Evolutionary conservation across 495 filamentous ascomycete species (phyloP).

Genomic region (Tricharina praecox): DNA sequence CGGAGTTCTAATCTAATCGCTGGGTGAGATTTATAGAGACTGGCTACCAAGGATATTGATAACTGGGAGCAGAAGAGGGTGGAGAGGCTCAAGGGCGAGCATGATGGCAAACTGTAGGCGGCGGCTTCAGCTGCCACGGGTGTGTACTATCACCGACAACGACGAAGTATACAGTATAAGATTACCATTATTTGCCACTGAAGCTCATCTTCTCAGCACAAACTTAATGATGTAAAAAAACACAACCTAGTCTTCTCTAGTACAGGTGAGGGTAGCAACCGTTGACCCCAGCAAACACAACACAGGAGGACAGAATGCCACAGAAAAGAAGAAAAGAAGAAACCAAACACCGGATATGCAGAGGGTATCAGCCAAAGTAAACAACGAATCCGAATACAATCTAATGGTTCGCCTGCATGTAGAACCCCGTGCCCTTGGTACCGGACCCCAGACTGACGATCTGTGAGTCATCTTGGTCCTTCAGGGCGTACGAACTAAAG

Average conservation of each 20-base stretch:
- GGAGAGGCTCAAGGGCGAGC: slow-evolving; percentile 70
- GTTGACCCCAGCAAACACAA: too few relatives aligned
- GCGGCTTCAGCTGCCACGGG: too few relatives aligned
- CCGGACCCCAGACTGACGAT: slow-evolving; percentile 15
- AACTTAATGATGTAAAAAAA: too few relatives aligned
- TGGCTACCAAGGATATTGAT: slow-evolving; percentile 82
- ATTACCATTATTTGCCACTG: too few relatives aligned
- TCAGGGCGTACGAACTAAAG: slow-evolving; percentile 34
- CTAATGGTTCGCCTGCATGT: neutral
- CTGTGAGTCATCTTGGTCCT: slow-evolving; percentile 3
- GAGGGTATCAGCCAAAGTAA: neutral
- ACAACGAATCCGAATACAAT: too few relatives aligned
- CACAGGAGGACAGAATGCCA: too few relatives aligned
- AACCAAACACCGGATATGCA: neutral
- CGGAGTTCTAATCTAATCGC: too few relatives aligned
- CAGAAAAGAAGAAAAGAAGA: neutral
- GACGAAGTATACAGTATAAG: too few relatives aligned
- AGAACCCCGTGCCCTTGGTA: slow-evolving; percentile 18
- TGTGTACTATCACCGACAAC: too few relatives aligned
- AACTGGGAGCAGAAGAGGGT: slow-evolving; percentile 94
- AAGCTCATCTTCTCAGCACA: too few relatives aligned
- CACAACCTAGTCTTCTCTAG: too few relatives aligned
- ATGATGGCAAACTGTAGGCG: slow-evolving; percentile 57
- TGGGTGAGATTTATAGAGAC: slow-evolving; percentile 50
- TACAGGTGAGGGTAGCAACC: too few relatives aligned